phyloP scores from a whole-genome alignment of 2,329 filamentous ascomycete species.

The Aciculosporium take region DNA sequence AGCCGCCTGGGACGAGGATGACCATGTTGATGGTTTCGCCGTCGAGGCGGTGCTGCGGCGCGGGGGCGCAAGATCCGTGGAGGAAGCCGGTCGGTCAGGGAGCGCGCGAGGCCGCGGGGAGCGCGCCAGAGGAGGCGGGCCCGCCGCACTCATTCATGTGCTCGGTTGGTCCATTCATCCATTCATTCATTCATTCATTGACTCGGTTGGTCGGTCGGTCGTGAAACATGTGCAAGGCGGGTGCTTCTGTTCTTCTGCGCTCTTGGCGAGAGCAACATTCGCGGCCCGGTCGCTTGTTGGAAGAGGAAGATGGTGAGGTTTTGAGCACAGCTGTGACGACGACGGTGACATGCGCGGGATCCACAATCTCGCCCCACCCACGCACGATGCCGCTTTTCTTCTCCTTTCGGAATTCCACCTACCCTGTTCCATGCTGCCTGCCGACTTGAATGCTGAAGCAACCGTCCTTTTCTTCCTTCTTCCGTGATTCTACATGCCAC shows the following conservation, averaged over 20 bases:
- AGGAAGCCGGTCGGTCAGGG: constrained; percentile 52
- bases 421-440: too few relatives aligned
- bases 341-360: constrained; percentile 1
- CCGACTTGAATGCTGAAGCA: too few relatives aligned
- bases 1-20: constrained; percentile 73
- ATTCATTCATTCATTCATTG: constrained; percentile 29
- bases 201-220: background rate
- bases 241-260: too few relatives aligned
- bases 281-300: too few relatives aligned
- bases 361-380: background rate
- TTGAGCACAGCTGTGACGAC: too few relatives aligned
- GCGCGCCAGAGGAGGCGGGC: constrained; percentile 61
- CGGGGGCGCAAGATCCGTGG: constrained; percentile 53
- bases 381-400: too few relatives aligned
- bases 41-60: constrained; percentile 55
- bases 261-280: background rate
- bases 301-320: too few relatives aligned
- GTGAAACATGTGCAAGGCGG: too few relatives aligned
- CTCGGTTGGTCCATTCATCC: constrained; percentile 27
- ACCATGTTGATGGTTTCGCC: too few relatives aligned
- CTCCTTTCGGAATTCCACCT: background rate
- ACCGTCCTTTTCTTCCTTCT: too few relatives aligned
- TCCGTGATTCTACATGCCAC: too few relatives aligned
- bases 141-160: constrained; percentile 35
- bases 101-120: constrained; percentile 48